Conservation (phyloP, 2,329 filamentous ascomycete genomes). For the Sclerotinia trifoliorum region DNA sequence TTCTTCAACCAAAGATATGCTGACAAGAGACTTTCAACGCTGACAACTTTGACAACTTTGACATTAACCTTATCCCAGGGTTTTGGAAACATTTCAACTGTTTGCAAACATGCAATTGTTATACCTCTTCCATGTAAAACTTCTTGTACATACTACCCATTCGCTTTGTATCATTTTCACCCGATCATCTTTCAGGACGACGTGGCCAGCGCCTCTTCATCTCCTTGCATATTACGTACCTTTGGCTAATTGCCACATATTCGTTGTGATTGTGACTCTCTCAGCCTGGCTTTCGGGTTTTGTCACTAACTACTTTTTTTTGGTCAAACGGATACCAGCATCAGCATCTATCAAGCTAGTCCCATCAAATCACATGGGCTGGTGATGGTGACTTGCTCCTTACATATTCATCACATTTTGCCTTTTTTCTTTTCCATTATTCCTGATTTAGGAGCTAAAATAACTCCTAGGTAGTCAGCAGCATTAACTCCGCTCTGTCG, state of each 20-base stretch:
- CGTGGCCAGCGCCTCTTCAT: conserved; percentile 18
- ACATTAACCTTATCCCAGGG: background rate
- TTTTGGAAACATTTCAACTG: background rate
- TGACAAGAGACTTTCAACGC: background rate
- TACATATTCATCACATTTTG: background rate
- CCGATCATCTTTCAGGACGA: background rate
- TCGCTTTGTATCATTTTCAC: background rate
- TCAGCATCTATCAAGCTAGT: conserved; percentile 3
- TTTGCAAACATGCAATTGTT: background rate
- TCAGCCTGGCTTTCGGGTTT: background rate
- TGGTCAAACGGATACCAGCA: conserved; percentile 1
- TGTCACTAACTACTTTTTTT: background rate
- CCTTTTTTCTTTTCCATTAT: background rate
- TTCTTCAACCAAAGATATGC: conserved; percentile 15
- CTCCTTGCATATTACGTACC: conserved; percentile 9
- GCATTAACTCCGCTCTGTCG: conserved; percentile 8
- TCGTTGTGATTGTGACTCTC: background rate
- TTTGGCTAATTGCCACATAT: conserved; percentile 9
- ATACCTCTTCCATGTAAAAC: background rate
- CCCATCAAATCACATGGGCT: background rate
- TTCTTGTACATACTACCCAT: background rate
- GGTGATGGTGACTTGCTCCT: background rate
- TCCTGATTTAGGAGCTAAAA: background rate
- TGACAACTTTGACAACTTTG: background rate
- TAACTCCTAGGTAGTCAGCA: background rate